Evolutionary conservation across 164 flowering plant species (phyloP), one percentile per base, ranked within the genome.

Genomic region (Berberis thunbergii): DNA sequence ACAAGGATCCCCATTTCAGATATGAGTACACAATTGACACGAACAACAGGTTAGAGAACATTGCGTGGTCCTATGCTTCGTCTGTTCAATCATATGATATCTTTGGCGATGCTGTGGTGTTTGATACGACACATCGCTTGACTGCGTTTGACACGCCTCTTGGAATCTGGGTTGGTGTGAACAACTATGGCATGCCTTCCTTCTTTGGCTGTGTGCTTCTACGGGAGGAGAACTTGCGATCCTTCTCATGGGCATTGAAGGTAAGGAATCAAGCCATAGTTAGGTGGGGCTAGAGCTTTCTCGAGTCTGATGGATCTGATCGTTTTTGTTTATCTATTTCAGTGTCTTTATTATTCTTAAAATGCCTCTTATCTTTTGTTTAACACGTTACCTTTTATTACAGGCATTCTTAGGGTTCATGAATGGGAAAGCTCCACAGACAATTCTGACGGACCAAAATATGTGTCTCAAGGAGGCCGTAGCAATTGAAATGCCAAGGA

Each of bases 161-260:
- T 60, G 97, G 97, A 41, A 85, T 93, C 64, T 93, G 96, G 96
- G 88, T 89, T 62, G 97, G 98, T 64, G 60, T 93, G 63, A 93
- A 93, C 73, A 93, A 89, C 58, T 88, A 93, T 73, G 97, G 98
- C 13, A 86, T 86, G 95, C 93, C 96, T 62, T 89, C 94, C 78
- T 93, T 89, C 77, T 93, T 93, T 57, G 89, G 97, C 41, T 89
- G 96, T 67, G 96, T 76, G 62, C 86, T 93, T 72, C 69, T 93
- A 39, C 79, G 91, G 38, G 94, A 93, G 70, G 93, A 89, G 70
- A 86, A 72, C 68, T 61, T 78, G 66, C 77, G 79, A 68, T 84
- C 96, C 3, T 80, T 79, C 52, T 83, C 86, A 45, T 92, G 96
- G 98, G 96, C 96, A 45, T 67, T 92, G 70, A 87, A 89, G 93